Evolutionary conservation across 2,329 filamentous ascomycete species (phyloP).

Genomic region (Aspergillus ibericus): DNA sequence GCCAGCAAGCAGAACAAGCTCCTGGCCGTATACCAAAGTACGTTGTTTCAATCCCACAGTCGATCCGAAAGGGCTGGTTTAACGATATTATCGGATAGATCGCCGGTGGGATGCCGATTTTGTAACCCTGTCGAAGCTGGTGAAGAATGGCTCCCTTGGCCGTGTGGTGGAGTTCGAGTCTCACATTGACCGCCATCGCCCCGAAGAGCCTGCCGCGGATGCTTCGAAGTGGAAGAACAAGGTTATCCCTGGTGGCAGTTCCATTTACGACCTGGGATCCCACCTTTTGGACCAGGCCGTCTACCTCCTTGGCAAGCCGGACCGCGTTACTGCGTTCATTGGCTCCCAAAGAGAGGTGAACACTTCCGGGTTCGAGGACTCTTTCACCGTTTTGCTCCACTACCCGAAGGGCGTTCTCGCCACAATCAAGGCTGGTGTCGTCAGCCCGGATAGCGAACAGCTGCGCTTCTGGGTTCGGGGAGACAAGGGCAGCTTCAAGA

Average conservation of each 20-base stretch:
- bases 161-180: slow-evolving; percentile 76
- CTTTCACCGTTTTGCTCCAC: no score
- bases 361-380: no score
- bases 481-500: slow-evolving; percentile 72
- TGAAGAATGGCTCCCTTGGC: slow-evolving; percentile 62
- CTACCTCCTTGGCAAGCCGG: slow-evolving; percentile 67
- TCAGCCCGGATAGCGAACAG: slow-evolving; percentile 69
- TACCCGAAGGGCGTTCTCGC: slow-evolving; percentile 68
- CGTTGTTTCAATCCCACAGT: slow-evolving; percentile 10
- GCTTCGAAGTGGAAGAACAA: slow-evolving; percentile 67
- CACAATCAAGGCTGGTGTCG: slow-evolving; percentile 67
- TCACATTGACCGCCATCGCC: slow-evolving; percentile 75
- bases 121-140: slow-evolving; percentile 64
- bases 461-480: slow-evolving; percentile 76
- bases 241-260: slow-evolving; percentile 64
- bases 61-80: not conserved
- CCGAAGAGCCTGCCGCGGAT: slow-evolving; percentile 48
- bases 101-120: slow-evolving; percentile 78
- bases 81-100: slow-evolving; percentile 40
- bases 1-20: slow-evolving; percentile 54
- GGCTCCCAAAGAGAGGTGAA: slow-evolving; percentile 53
- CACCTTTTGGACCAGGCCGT: slow-evolving; percentile 77
- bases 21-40: slow-evolving; percentile 69
- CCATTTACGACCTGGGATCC: slow-evolving; percentile 71
- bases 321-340: slow-evolving; percentile 66